A percentile compares a stretch with the other conserved stretches of the same genome.
phyloP scores from a whole-genome alignment of 345 rosid species.

The Heritiera littoralis region DNA sequence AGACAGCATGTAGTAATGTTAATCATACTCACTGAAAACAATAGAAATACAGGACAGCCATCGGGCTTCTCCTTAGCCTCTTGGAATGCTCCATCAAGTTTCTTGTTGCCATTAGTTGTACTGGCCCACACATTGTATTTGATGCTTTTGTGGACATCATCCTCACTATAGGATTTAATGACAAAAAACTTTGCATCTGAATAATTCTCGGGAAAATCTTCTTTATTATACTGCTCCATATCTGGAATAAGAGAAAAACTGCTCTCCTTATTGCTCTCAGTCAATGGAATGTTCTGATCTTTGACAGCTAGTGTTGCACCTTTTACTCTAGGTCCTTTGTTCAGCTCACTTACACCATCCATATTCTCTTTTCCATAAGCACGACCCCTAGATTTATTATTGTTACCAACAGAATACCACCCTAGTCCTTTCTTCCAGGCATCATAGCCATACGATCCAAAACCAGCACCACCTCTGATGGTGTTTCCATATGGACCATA shows the following conservation, averaged over 20 bases:
- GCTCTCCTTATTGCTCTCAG: constrained; percentile 38
- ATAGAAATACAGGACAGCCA: constrained; percentile 64
- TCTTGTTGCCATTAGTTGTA: constrained; percentile 75
- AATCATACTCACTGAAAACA: constrained; percentile 67
- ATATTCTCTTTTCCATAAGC: constrained; percentile 58
- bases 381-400: constrained; percentile 52
- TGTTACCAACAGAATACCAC: constrained; percentile 59
- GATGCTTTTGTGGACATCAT: constrained; percentile 82
- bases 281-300: constrained; percentile 33
- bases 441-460: constrained; percentile 55
- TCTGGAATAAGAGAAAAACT: constrained; percentile 32
- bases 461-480: constrained; percentile 46
- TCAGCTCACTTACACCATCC: constrained; percentile 75
- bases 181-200: constrained; percentile 67
- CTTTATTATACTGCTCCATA: constrained; percentile 46
- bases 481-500: constrained; percentile 62
- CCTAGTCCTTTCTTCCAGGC: constrained; percentile 59
- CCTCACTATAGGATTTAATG: constrained; percentile 81
- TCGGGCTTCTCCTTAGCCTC: constrained; percentile 51
- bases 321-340: constrained; percentile 71
- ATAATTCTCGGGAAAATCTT: constrained; percentile 52
- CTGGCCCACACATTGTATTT: constrained; percentile 80
- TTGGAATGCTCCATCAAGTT: constrained; percentile 62
- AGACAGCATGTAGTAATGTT: not conserved
- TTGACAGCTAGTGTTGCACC: constrained; percentile 32